Base-by-base conservation (phyloP, 768 basidiomycete species). In the Xerocomellus amylosporus region DNA sequence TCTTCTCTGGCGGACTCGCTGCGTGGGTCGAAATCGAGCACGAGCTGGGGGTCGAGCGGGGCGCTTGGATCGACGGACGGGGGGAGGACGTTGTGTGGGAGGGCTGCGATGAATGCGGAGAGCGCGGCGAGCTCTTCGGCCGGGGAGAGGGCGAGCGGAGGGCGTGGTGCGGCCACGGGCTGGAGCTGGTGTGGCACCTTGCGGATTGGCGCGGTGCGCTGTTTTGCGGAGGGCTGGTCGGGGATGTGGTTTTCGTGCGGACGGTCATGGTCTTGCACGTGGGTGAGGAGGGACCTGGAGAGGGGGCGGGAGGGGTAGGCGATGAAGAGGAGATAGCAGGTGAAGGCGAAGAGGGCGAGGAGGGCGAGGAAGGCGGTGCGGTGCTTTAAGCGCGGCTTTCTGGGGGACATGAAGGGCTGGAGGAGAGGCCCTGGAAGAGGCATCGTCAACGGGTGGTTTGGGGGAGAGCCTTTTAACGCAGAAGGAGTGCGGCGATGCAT, bases 21-120 rank as follows among this genome's bases (percentile, higher is more conserved):
- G n/a, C 84, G 80, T 0, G 87, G 87, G 65, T 93, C 89, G 66
- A 93, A 93, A 62, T 89, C 90, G 39, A 93, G 78, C 5, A 93
- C 80, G 53, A 92, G 81, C 62, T 90, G 81, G 4, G 91, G 88
- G 67, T 93, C 90, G 54, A 92, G 82, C 8, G 88, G 81, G 12
- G 61, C 58, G 12, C 75, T 61, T 0, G 90, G 86, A 62, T 92
- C 81, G 42, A 90, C 79, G 7, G 75, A 74, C 1, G 73, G 66
- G 2, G 91, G 89, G 53, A 93, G 82, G 52, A 85, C 77, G 69
- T 92, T 92, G 68, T 87, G 83, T 0, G 87, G 82, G 20, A 90
- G 77, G 47, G 85, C 84, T 0, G 83, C 83, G 39, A 92, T 75
- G 71, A 91, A 92, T 53, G 81, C 82, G 3, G 86, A 80, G 44